Evolutionary conservation across 495 filamentous ascomycete genomes (phyloP), one percentile per base, ranked within the genome.

Genomic region (Neurospora discreta): DNA sequence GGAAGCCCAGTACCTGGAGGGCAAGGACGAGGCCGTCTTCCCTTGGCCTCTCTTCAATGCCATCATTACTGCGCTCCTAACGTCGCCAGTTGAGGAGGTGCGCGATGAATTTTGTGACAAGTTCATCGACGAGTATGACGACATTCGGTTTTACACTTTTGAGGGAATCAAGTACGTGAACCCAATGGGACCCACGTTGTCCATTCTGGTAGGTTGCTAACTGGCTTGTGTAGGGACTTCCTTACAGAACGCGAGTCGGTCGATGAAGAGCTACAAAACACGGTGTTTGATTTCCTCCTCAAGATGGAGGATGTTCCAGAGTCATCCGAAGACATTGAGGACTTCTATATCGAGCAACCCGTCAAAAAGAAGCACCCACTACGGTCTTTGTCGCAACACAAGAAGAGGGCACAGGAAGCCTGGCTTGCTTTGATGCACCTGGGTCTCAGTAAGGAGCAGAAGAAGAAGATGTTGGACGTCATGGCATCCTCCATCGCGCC

Each of bases 121-220:
- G 71, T 98, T 90, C 75, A 79, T 95, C 43, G 89, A 91, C 72
- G 82, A 88, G 73, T 94, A 90, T 78, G 91, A 97, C 71, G 95
- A 99, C 82, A 85, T 98, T 71, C 82, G 93, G 72, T 97, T 89
- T 78, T 91, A 91, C 76, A 92, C 92, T 9, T 92, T 97, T 75
- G 80, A 86, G 68, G 85, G 86, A 39, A 82, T 95, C 58, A 82
- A 84, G 92, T 94, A 87, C 43, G 89, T 60, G 52, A 18, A 26
- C 8, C 13, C 15, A 60, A 13, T 33, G 1, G 52, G 52, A 33
- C 26, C 39, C 69, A 3, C n/a, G 13, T 40, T 73, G 58, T 5
- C 16, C 10, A 69, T 52, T 8, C 16, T 60, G 58, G 20, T 39
- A 74, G 23, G 39, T 72, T 75, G 78, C 76, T 74, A 43, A 75